These are phyloP conservation scores for Acrodontium crateriforme DNA, from an alignment of 2,329 filamentous ascomycete species.

Conservation along the genomic window DNA sequence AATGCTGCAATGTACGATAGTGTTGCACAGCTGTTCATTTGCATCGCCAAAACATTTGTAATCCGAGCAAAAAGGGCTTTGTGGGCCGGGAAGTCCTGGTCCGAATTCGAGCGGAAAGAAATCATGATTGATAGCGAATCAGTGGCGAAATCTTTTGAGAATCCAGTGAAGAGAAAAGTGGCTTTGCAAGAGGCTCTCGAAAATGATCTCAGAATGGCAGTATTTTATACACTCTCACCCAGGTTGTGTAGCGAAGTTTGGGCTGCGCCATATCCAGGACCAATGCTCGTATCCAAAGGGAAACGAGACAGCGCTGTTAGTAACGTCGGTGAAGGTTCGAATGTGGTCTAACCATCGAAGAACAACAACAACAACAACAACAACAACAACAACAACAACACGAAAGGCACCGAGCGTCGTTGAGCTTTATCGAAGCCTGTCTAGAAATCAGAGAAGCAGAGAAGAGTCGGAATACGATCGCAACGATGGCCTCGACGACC, in stretches of 20 bases:
- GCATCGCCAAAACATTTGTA: conserved; percentile 9
- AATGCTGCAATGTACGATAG: conserved; percentile 2
- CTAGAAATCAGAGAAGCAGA: too few species aligned
- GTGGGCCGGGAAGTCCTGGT: conserved; percentile 7
- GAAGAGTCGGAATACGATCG: too few species aligned
- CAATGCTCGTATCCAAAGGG: too few species aligned
- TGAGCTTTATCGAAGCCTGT: too few species aligned
- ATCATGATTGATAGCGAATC: conserved; percentile 6
- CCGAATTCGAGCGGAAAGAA: conserved; percentile 11
- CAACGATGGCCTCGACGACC: too few species aligned
- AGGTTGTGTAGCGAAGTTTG: conserved; percentile 4
- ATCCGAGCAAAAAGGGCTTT: conserved; percentile 12
- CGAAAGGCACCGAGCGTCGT: too few species aligned
- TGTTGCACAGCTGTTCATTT: conserved; percentile 1
- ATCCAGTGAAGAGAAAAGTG: background rate
- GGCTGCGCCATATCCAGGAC: too few species aligned
- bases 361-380: too few species aligned
- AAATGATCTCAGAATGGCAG: conserved; percentile 2
- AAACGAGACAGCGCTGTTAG: too few species aligned
- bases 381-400: too few species aligned
- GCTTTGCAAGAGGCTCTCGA: conserved; percentile 1
- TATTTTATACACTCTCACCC: conserved; percentile 3
- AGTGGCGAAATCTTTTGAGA: conserved; percentile 3
- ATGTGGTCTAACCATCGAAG: too few species aligned
- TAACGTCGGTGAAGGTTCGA: too few species aligned